Conservation (phyloP, 441 rosid species). For the Eruca vesicaria region DNA sequence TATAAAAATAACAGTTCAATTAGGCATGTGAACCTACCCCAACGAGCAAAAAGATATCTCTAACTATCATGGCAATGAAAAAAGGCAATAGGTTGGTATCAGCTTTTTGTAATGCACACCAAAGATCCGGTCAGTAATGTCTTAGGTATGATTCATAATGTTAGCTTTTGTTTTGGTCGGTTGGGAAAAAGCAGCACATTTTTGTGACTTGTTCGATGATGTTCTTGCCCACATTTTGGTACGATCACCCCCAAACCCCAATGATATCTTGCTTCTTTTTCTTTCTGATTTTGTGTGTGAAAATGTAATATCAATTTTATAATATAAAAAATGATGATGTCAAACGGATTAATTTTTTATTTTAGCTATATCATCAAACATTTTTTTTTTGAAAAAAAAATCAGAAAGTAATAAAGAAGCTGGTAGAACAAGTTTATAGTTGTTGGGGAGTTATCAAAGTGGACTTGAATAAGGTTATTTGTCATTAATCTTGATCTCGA, state of each 20-base stretch:
- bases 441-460: background rate
- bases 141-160: constrained; percentile 19
- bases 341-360: no score
- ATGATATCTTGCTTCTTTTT: background rate
- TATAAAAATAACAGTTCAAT: background rate
- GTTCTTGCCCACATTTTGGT: constrained; percentile 9
- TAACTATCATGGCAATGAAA: background rate
- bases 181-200: background rate
- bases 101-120: constrained; percentile 18
- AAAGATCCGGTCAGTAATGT: constrained; percentile 13
- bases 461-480: background rate
- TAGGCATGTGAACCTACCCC: background rate
- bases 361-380: no score
- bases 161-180: constrained; percentile 29
- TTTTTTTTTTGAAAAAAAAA: no score
- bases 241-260: constrained; percentile 1
- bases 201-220: constrained; percentile 8
- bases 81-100: constrained; percentile 7
- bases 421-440: background rate
- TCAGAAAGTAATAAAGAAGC: background rate
- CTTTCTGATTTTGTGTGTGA: background rate
- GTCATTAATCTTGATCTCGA: background rate
- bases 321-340: no score
- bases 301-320: background rate
- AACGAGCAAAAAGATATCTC: background rate